phyloP scores from a whole-genome alignment of 139 green algal genomes.

The Chlamydomonas sphaeroides region DNA sequence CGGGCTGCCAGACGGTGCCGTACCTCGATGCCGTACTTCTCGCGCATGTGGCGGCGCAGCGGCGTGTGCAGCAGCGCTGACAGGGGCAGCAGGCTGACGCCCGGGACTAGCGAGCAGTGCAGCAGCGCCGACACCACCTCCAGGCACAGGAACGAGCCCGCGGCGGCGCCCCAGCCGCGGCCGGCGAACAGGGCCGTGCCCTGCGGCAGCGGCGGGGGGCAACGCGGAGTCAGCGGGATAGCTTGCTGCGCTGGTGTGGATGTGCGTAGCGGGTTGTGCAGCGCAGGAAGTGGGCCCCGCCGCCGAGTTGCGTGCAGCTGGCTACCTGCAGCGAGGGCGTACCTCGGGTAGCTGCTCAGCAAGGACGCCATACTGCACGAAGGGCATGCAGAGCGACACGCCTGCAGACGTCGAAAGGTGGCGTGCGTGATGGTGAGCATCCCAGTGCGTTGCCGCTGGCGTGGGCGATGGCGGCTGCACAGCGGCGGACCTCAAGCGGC shows the following conservation, averaged over 20 bases:
- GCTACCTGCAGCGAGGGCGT: background rate
- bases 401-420: background rate
- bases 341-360: slow-evolving; percentile 11
- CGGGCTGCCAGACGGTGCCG: background rate
- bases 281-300: background rate
- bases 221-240: too few species aligned
- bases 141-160: background rate
- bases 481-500: background rate
- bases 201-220: background rate
- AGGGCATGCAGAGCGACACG: slow-evolving; percentile 12
- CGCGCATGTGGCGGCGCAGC: slow-evolving; percentile 4
- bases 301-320: too few species aligned
- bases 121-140: background rate
- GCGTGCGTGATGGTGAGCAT: background rate
- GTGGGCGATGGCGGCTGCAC: background rate
- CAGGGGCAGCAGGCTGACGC: slow-evolving; percentile 10
- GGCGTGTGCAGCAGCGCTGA: slow-evolving; percentile 5
- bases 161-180: background rate
- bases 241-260: too few species aligned
- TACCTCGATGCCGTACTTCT: slow-evolving; percentile 39
- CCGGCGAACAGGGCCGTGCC: background rate
- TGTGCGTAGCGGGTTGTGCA: too few species aligned
- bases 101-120: background rate
- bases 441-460: too few species aligned
- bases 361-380: slow-evolving; percentile 26